Evolutionary conservation across 345 rosid genomes (phyloP).

Genomic region (Orychophragmus violaceus): DNA sequence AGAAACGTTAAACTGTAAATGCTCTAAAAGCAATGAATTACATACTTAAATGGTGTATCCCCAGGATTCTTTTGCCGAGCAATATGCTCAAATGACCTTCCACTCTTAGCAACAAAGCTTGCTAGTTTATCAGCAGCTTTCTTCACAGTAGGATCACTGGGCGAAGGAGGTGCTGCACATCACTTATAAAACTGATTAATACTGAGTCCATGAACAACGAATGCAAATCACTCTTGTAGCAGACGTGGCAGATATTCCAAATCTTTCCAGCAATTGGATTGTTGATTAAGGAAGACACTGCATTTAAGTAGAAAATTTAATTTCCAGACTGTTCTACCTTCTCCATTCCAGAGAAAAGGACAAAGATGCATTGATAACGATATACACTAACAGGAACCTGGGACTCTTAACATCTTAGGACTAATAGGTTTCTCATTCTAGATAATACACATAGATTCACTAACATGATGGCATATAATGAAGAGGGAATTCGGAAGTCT

Average conservation of each 20-base stretch:
- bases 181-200: constrained; percentile 99
- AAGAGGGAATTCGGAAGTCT: constrained; percentile 3
- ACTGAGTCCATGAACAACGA: constrained; percentile 96
- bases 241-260: constrained; percentile 87
- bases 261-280: constrained; percentile 88
- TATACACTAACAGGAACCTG: neutral
- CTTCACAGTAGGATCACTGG: constrained; percentile 91
- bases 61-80: constrained; percentile 98
- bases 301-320: constrained; percentile 78
- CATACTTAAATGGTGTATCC: constrained; percentile 89
- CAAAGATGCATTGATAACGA: neutral
- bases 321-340: constrained; percentile 67
- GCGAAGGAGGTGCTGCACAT: constrained; percentile 95
- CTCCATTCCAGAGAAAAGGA: constrained; percentile 27
- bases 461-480: neutral
- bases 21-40: neutral
- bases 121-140: constrained; percentile 94
- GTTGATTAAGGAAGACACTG: constrained; percentile 89
- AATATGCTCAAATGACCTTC: constrained; percentile 84
- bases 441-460: neutral
- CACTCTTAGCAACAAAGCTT: constrained; percentile 96
- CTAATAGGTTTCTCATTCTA: neutral
- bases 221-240: constrained; percentile 96
- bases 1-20: neutral
- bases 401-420: neutral